These are phyloP conservation scores for Neurospora sp. DNA, from an alignment of 495 filamentous ascomycete genomes.

Conservation along the genomic window DNA sequence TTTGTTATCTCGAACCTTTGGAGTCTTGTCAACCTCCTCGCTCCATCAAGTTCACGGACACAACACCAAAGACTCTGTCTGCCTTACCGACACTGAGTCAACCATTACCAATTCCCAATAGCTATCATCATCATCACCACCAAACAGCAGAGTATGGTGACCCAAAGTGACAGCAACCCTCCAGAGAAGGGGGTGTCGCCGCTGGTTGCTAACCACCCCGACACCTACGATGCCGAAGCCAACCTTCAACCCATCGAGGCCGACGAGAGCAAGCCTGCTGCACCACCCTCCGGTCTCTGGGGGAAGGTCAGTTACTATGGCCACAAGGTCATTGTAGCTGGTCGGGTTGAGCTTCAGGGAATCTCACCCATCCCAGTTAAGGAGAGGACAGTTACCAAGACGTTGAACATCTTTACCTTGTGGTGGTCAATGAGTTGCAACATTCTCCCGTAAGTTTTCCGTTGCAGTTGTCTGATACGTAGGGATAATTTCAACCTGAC, in stretches of 20 bases:
- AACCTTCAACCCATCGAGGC: background rate
- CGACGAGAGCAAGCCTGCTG: background rate
- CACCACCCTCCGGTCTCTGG: background rate
- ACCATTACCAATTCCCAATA: background rate
- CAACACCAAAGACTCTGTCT: background rate
- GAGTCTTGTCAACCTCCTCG: background rate
- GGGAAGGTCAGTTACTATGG: background rate
- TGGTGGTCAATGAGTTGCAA: slow-evolving; percentile 36
- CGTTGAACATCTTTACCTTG: slow-evolving; percentile 38
- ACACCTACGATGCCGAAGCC: background rate
- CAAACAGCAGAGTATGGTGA: background rate
- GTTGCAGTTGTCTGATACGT: background rate
- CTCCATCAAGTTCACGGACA: background rate
- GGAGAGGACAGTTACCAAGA: slow-evolving; percentile 38
- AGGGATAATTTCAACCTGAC: no score
- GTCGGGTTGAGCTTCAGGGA: slow-evolving; percentile 36
- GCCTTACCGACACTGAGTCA: background rate
- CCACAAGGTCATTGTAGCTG: slow-evolving; percentile 1
- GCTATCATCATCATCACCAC: background rate
- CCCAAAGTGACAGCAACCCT: background rate
- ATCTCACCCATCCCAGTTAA: slow-evolving; percentile 42
- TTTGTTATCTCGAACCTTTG: background rate
- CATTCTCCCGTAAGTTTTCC: slow-evolving; percentile 29
- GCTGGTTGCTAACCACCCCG: background rate
- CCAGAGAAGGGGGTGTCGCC: background rate